Evolutionary conservation across 2,329 filamentous ascomycete genomes (phyloP), one percentile per base, ranked within the genome.

Genomic region (Cladosporium sp.): DNA sequence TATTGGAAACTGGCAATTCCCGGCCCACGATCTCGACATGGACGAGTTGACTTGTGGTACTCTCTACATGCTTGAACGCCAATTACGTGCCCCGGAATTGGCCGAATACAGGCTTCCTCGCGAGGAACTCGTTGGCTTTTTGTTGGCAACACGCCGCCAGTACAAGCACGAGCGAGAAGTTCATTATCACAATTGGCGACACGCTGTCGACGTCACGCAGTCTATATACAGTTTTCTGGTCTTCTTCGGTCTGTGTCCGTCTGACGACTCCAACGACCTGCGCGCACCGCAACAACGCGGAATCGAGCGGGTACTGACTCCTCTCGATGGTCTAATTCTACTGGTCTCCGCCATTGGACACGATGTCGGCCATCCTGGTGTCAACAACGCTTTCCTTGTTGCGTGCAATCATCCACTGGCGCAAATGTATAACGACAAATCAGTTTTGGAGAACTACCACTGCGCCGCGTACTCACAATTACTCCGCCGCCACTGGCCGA

Each of bases 391-490:
- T 32, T 99, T 99, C 75, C 83, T 99, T 5, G 89, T 97, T 21
- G 93, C 91, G 34, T 85, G 97, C 34, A 97, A 97, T 75, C 91
- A 95, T 21, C 94, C 95, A 1, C 82, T 99, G 30, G 95, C 95
- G 14, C 93, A 97, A 77, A 83, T 98, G 16, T 99, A 98, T 81
- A 98, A 98, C 74, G 95, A 99, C 77, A 91, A 91, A 64, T 98
- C 95, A 0, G 95, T 99, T 18, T 84, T 99, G 43, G 95, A 99
- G 79, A 96, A 94, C 0, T 99, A 98, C 73, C 95, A 99, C 76
- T 97, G 95, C 75, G 95, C 95, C 1, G 95, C 95, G 2, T 99
- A 94, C 74, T 97, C 93, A 0, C 95, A 98, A 75, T 97, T 99
- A 46, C 85, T 99, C 49, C 90, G 94, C 58, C 88, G 93, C 58